Base-by-base conservation (phyloP, 2,329 filamentous ascomycete genomes). In the Calonectria hongkongensis region DNA sequence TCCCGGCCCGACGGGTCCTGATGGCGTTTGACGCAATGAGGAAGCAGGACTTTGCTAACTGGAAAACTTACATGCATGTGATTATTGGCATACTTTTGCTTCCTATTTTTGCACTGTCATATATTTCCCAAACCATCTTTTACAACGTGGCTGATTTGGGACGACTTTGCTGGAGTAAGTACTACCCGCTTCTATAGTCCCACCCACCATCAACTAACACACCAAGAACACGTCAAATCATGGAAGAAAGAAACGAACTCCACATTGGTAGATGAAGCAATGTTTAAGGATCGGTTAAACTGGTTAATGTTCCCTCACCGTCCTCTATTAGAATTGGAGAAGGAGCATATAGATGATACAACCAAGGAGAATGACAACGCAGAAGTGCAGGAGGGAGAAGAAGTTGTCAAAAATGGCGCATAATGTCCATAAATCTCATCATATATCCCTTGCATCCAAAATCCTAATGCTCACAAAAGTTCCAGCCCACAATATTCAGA, bases 261-360 rank as follows among this genome's bases (percentile, higher is more conserved):
- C 2, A 10, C 33, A 8, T 2, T 3, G 2, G 1, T 60, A 4
- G 54, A 60, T 9, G 54, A 60, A 41, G 54, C 33, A 16, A 16
- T 60, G 3, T 60, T 58, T n/a, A 60, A 41, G 6, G 54, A 60
- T 60, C 33, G 54, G n/a, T 41, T 60, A n/a, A 60, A 60, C 36
- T 60, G 54, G 54, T 16, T 60, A 15, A 41, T 41, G 33, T 60
- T 60, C 7, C 54, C 54, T 13, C 54, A 41, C 13, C 54, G 33
- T 10, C 54, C 54, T 0, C 39, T 60, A 4, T 25, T 60, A 6
- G 21, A 15, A 39, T 9, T 25, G 18, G n/a, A 18, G 12, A 41
- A 41, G 3, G 3, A 25, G 54, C 18, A 16, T 27, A 5, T 30
- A 7, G 12, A 60, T 39, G 21, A 36, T 2, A 9, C 3, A 10